phyloP scores from a whole-genome alignment of 352 stramenopile genomes.

The Paralagenidium karlingii region DNA sequence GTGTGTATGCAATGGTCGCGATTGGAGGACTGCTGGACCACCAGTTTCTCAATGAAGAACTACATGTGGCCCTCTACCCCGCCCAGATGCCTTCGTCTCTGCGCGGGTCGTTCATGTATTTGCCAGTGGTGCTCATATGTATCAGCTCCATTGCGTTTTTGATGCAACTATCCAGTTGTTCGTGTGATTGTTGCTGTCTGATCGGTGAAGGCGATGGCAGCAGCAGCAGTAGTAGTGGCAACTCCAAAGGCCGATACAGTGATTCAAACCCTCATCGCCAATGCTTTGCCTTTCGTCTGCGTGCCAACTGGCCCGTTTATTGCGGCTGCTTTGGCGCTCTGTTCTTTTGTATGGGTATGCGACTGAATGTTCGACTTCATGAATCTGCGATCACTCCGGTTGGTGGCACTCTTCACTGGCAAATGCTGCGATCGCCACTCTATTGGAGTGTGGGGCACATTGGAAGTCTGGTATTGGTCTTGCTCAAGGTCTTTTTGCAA shows the following conservation, averaged over 20 bases:
- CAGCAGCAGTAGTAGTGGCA: neutral
- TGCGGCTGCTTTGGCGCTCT: conserved; percentile 22
- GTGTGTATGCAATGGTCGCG: conserved; percentile 37
- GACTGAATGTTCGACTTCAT: conserved; percentile 54
- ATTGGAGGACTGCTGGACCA: conserved; percentile 58
- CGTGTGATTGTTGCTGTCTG: conserved; percentile 60
- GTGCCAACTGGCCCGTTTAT: conserved; percentile 39
- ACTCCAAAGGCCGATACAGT: too few relatives aligned
- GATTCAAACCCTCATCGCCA: conserved; percentile 12
- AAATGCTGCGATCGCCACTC: conserved; percentile 46
- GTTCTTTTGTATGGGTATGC: conserved; percentile 41
- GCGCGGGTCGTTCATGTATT: conserved; percentile 49
- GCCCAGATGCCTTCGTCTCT: conserved; percentile 36
- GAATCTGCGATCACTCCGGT: conserved; percentile 67
- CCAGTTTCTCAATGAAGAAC: conserved; percentile 56
- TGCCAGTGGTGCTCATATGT: conserved; percentile 23
- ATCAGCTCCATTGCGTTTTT: conserved; percentile 25
- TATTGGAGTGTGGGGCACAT: conserved; percentile 47
- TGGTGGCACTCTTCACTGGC: conserved; percentile 64
- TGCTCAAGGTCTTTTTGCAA: conserved; percentile 68
- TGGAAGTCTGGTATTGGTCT: conserved; percentile 41
- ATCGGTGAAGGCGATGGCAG: conserved; percentile 12
- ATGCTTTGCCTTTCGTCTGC: conserved; percentile 39
- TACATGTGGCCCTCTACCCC: conserved; percentile 45
- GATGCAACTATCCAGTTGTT: conserved; percentile 36